phyloP scores from a whole-genome alignment of 768 basidiomycete species.

The Mrakia frigida region DNA sequence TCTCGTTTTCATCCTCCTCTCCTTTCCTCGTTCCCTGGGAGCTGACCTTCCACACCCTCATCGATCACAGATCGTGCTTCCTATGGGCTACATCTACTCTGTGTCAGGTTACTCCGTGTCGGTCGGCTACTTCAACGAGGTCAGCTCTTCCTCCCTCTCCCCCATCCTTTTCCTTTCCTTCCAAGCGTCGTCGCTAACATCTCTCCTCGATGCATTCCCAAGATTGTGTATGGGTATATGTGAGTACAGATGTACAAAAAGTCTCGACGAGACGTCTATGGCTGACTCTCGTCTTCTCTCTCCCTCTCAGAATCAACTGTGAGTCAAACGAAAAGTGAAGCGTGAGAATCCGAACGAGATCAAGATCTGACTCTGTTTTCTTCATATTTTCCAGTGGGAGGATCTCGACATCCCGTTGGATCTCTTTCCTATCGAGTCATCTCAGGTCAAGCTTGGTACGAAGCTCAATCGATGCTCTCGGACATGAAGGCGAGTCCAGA shows the following conservation, averaged over 20 bases:
- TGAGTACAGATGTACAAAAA: neutral
- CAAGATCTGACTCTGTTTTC: no score
- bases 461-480: constrained; percentile 14
- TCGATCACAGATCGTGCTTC: constrained; percentile 11
- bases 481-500: constrained; percentile 11
- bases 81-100: constrained; percentile 17
- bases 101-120: neutral
- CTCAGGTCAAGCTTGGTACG: constrained; percentile 21
- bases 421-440: constrained; percentile 19
- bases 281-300: neutral
- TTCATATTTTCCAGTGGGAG: neutral
- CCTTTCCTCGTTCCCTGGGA: no score
- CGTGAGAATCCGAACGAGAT: no score
- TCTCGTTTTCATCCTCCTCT: no score
- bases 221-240: neutral
- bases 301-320: neutral
- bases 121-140: constrained; percentile 19
- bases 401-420: constrained; percentile 14
- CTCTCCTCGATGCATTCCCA: no score
- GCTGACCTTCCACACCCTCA: no score
- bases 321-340: no score
- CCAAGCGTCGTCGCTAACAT: no score
- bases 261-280: no score
- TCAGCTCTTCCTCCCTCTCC: no score
- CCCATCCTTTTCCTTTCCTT: no score